Evolutionary conservation across 768 basidiomycete genomes (phyloP), one percentile per base, ranked within the genome.

Genomic region (Tremella yokohamensis): DNA sequence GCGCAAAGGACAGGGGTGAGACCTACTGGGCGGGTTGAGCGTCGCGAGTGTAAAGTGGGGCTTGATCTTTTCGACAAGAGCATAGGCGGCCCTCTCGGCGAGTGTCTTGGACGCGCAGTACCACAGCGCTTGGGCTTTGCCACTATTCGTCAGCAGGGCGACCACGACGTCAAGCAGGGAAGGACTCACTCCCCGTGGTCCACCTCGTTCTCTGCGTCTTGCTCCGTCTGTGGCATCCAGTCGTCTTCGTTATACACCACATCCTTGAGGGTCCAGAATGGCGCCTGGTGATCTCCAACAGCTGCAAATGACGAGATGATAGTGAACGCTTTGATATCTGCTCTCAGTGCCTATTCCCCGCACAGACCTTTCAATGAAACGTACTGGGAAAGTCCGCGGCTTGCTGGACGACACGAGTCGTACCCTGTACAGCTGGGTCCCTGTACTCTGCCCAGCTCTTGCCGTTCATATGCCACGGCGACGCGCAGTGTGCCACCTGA

Each of bases 31-130:
- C n/a, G 42, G 42, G 22, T 22, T 18, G 22, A 45, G 42, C 6
- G 42, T 45, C 4, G 42, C 42, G 22, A 45, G 42, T 8, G 42
- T 45, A 15, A 6, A 45, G 42, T 22, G n/a, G 6, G 42, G 42
- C 42, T 45, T 45, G 42, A 45, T 8, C 22, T 45, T 22, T 45
- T 45, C 42, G 42, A 18, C n/a, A 16, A 45, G n/a, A 18, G n/a
- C 22, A 15, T 18, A 18, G 42, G 72, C 69, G 12, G 69, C 63
- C 11, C 50, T 26, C 48, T 70, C 72, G 29, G 69, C 67, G 20
- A 61, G 58, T 56, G 66, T 68, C 60, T 73, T 73, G 47, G 71
- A 70, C 15, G 63, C 57, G 60, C 58, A 61, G 54, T 73, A 73
- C 68, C 68, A 72, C 8, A 52, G 42, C n/a, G 4, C 15, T 8